Base-by-base conservation (phyloP, 768 basidiomycete species). In the Neoboletus magnificus region DNA sequence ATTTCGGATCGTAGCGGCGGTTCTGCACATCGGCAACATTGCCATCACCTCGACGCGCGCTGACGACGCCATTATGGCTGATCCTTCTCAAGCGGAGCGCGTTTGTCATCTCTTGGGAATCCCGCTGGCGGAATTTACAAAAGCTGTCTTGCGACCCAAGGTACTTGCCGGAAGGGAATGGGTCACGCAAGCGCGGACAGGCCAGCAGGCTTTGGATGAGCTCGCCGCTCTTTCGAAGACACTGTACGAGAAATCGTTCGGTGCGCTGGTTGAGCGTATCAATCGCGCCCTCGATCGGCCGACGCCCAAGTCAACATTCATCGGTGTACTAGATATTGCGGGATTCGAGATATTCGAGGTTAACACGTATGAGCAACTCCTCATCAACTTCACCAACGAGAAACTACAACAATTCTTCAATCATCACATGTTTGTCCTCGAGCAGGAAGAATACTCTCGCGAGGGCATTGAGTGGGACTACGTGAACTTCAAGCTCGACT, bases 381-480 rank as follows among this genome's bases (percentile, higher is more conserved):
- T 96, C 64, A 99, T 99, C 82, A 99, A 99, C 68, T 96, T 91
- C 66, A 98, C 96, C 42, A 99, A 99, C 77, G 97, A 99, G 81
- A 96, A 91, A 67, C 81, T 98, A 10, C 96, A 98, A 70, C 96
- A 98, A 71, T 93, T 92, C 73, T 94, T 94, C 82, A 99, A 98
- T 66, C 93, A 98, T 72, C 97, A 98, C 71, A 98, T 98, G 97
- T 98, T 99, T 73, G 93, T 97, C 37, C 84, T 98, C 33, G 97
- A 99, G 76, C 97, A 99, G 68, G 97, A 99, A 69, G 97, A 99
- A 71, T 98, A 99, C 73, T 82, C 92, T 18, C 83, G 97, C 20
- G 97, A 99, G 71, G 87, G 87, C 20, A 99, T 99, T 71, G 86
- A 94, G 53, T 99, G 97, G 97, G 87, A 95, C 66, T 97, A 95